phyloP scores from a whole-genome alignment of 2,329 filamentous ascomycete species.

The Septoria petroselini region DNA sequence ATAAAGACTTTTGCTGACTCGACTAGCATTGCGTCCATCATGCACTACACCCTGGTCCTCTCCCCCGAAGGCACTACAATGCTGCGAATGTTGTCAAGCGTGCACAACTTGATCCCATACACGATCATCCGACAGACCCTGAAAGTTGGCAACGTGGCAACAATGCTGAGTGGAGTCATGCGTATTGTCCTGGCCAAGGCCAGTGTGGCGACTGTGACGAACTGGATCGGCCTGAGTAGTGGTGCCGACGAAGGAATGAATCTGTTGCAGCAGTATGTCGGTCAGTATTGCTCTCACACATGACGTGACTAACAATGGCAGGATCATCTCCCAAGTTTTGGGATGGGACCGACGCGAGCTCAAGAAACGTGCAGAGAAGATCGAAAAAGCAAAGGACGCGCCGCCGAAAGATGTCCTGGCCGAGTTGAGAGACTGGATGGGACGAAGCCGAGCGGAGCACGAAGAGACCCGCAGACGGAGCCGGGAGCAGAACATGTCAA shows the following conservation, averaged over 20 bases:
- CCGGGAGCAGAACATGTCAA: constrained; percentile 54
- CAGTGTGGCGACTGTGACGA: constrained; percentile 69
- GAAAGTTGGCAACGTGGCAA: constrained; percentile 72
- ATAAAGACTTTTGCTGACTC: neutral
- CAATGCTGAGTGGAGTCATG: constrained; percentile 75
- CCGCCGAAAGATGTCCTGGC: constrained; percentile 61
- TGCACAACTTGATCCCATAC: constrained; percentile 70
- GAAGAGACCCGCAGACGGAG: constrained; percentile 59
- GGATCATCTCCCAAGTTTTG: constrained; percentile 70
- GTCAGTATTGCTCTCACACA: too few relatives aligned
- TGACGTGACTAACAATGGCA: constrained; percentile 39
- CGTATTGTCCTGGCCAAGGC: constrained; percentile 73
- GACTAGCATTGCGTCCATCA: constrained; percentile 64
- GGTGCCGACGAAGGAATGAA: constrained; percentile 77
- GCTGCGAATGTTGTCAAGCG: constrained; percentile 65
- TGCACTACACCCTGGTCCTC: constrained; percentile 69
- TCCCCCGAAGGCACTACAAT: constrained; percentile 74
- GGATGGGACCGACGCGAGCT: constrained; percentile 71
- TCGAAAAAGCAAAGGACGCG: constrained; percentile 60
- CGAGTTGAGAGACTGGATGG: constrained; percentile 58
- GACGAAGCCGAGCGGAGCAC: constrained; percentile 54
- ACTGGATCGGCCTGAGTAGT: constrained; percentile 72
- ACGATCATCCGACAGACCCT: constrained; percentile 69
- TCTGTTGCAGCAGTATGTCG: constrained; percentile 60
- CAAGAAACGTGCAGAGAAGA: constrained; percentile 60